A percentile compares a stretch with the other conserved stretches of the same genome.
These are phyloP conservation scores for Colletotrichum paranaense DNA, from an alignment of 2,329 filamentous ascomycete genomes.

Conservation along the genomic window DNA sequence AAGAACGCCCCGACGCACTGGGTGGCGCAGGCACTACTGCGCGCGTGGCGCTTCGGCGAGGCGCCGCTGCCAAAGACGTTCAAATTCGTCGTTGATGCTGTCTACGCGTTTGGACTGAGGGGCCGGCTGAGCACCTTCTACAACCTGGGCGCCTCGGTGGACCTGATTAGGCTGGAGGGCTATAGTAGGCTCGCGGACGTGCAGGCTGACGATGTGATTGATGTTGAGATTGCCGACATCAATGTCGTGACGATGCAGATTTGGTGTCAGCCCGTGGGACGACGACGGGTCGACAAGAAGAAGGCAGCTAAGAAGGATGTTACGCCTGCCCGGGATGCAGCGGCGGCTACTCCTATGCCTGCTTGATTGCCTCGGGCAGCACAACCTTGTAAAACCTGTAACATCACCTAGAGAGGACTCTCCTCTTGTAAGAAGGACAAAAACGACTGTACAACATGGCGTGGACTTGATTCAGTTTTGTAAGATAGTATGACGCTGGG, in stretches of 20 bases:
- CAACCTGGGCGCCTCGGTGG: conserved; percentile 55
- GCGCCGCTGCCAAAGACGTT: conserved; percentile 59
- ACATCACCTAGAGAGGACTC: not conserved
- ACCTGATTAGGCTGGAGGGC: conserved; percentile 48
- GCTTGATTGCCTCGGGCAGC: not conserved
- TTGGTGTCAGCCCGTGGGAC: conserved; percentile 6
- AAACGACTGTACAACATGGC: not conserved
- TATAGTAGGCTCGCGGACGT: conserved; percentile 55
- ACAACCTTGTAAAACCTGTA: not conserved
- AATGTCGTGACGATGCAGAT: conserved; percentile 51
- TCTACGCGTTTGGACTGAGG: conserved; percentile 47
- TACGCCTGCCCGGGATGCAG: not conserved
- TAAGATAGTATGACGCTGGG: not conserved
- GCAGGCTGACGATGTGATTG: conserved; percentile 62
- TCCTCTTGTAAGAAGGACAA: not conserved
- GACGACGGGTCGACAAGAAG: not conserved
- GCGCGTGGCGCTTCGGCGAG: conserved; percentile 68
- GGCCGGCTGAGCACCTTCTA: conserved; percentile 63
- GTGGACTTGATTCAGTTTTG: not conserved
- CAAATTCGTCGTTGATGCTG: conserved; percentile 56
- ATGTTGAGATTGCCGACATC: conserved; percentile 65
- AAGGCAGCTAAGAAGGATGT: not conserved
- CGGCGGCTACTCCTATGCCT: not conserved
- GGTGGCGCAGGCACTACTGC: conserved; percentile 69
- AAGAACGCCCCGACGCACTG: conserved; percentile 61